Evolutionary conservation across 2,329 filamentous ascomycete genomes (phyloP), one percentile per base, ranked within the genome.

Genomic region (Gnomoniopsis sp.): DNA sequence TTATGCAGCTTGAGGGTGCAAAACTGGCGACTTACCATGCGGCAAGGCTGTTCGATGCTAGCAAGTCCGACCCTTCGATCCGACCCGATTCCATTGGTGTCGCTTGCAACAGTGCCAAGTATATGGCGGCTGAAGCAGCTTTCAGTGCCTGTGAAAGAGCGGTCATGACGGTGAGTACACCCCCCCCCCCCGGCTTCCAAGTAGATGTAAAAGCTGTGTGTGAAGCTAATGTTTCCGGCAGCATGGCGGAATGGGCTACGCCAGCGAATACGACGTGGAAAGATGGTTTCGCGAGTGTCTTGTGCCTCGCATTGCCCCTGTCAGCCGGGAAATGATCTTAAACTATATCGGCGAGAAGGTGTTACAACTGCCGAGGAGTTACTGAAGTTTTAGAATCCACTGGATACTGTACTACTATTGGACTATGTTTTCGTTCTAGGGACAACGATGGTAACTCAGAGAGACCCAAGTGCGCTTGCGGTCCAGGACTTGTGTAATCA

Each of bases 281-380:
- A 74, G 85, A 48, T 88, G 83, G 72, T 75, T 88, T 59, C 73
- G 86, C n/a, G 86, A 88, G 68, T 83, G 83, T 55, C 76, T 88
- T 58, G 82, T 88, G 43, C 85, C 86, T 2, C 72, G 86, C 11
- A 85, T 89, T 54, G 85, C 86, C 11, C 86, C 85, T 0, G 79
- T 88, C 0, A 86, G 82, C 58, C 71, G 85, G 63, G 88, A 91
- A 74, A 91, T 91, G 88, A 89, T 91, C 54, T 74, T 89, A 76
- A 91, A 90, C 64, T 90, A 86, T 69, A 81, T 91, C 14, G 79
- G 81, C 2, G 88, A 90, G 69, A 89, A 84, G 73, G 87, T 84
- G 0, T 71, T 91, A n/a, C 74, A 79, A 3, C 66, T 91, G 26
- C 88, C 88, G 1, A 77, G 85, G 59, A 90, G 87, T 66, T 91